Evolutionary conservation across 805 yeast species (phyloP).

Genomic region (Grigorovia jiainica): DNA sequence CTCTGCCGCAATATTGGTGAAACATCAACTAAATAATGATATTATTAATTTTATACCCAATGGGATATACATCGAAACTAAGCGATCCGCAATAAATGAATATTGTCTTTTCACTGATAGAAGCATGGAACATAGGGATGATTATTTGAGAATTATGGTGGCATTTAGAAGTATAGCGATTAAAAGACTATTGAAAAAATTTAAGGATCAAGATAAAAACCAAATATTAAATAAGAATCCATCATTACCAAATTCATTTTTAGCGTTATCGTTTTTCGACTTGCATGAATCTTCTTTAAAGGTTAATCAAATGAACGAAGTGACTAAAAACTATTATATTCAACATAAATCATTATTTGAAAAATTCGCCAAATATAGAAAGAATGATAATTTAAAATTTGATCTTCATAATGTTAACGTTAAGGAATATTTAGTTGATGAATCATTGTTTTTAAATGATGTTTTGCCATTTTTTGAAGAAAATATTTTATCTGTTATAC

Average conservation of each 20-base stretch:
- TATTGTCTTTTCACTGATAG: constrained; percentile 17
- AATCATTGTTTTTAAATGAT: constrained; percentile 10
- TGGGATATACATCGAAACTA: constrained; percentile 17
- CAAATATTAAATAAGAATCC: constrained; percentile 6
- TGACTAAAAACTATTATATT: constrained; percentile 5
- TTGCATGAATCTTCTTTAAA: constrained; percentile 9
- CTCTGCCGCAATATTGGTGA: background rate
- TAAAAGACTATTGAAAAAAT: constrained; percentile 12
- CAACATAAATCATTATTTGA: constrained; percentile 21
- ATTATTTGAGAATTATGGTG: constrained; percentile 15
- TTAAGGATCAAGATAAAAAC: constrained; percentile 7
- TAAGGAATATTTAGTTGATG: constrained; percentile 12
- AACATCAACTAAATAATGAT: constrained; percentile 1
- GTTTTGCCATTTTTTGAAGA: constrained; percentile 17
- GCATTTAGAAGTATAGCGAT: constrained; percentile 19
- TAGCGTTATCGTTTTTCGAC: constrained; percentile 17
- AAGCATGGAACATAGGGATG: constrained; percentile 22
- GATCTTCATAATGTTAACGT: constrained; percentile 3
- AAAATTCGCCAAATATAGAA: constrained; percentile 21
- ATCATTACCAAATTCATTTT: constrained; percentile 17
- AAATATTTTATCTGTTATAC: constrained; percentile 15
- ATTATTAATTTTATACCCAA: constrained; percentile 19
- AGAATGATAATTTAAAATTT: constrained; percentile 11
- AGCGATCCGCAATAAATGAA: constrained; percentile 22
- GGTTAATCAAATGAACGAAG: constrained; percentile 1